These are phyloP conservation scores for Epichloe festucae DNA, from an alignment of 2,329 filamentous ascomycete genomes.

Conservation along the genomic window DNA sequence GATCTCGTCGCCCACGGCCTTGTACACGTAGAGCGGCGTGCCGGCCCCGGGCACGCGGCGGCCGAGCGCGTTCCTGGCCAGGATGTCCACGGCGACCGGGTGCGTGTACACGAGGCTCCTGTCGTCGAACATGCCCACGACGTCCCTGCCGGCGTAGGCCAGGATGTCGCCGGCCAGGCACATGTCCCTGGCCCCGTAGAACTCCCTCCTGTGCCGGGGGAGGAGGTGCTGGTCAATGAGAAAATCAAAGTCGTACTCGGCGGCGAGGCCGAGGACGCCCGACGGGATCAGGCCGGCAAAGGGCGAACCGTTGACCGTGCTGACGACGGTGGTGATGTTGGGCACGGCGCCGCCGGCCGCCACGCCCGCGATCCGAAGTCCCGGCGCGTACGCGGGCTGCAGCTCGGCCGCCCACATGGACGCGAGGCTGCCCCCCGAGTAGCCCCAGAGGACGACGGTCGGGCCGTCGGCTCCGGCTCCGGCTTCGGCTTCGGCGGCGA, in stretches of 20 bases:
- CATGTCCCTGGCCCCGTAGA: slow-evolving; percentile 14
- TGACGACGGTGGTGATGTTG: slow-evolving; percentile 5
- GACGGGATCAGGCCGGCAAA: slow-evolving; percentile 12
- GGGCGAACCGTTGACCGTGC: slow-evolving; percentile 8
- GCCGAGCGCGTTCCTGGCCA: not conserved
- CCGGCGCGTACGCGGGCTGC: slow-evolving; percentile 12
- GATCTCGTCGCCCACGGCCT: not conserved
- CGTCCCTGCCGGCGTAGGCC: slow-evolving; percentile 21
- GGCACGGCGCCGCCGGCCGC: not conserved
- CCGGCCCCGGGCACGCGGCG: not conserved
- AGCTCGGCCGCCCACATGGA: slow-evolving; percentile 10
- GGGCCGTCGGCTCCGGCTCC: too few species aligned
- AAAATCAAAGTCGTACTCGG: slow-evolving; percentile 9
- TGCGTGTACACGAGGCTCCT: not conserved
- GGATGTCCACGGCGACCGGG: not conserved
- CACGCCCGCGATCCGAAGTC: slow-evolving; percentile 13
- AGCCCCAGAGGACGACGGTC: too few species aligned
- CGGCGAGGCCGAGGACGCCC: slow-evolving; percentile 11
- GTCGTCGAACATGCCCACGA: slow-evolving; percentile 27
- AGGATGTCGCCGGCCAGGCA: slow-evolving; percentile 13
- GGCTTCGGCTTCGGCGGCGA: too few species aligned
- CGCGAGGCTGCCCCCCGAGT: slow-evolving; percentile 1
- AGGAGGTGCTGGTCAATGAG: slow-evolving; percentile 9
- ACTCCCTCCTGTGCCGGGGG: slow-evolving; percentile 15
- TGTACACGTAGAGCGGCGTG: slow-evolving; percentile 1